Base-by-base conservation (phyloP, 1,139 yeast genomes). In the Yamadazyma diddensiae region DNA sequence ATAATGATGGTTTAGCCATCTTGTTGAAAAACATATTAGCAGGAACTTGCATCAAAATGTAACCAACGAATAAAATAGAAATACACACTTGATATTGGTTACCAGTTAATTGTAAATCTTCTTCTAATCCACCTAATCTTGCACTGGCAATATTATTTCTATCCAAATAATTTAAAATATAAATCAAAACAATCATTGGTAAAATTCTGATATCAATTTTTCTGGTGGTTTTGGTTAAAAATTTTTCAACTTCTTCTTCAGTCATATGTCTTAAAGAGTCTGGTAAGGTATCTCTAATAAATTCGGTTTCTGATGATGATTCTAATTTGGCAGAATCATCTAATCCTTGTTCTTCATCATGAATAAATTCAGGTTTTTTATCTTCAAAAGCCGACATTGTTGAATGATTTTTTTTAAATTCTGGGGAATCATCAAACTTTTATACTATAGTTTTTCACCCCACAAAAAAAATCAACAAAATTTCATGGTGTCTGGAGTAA, bases 61-160 rank as follows among this genome's bases (percentile, higher is more conserved):
- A 79, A 35, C 82, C 82, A 18, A 78, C 79, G 42, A 75, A 79
- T 31, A 79, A 62, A 35, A 79, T 67, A 15, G 80, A 69, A 41
- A 77, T 68, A 48, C 73, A 63, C 5, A 77, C 73, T 49, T 77
- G 77, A 50, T 73, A 78, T 47, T 78, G 72, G 29, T 59, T 54
- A 2, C 78, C 74, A 3, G 51, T 42, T 35, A 79, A 60, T 2
- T 65, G 59, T 34, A 78, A 52, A 41, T 78, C 83, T 11, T 57
- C 61, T 39, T 67, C 75, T 27, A 79, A 52, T 4, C 80, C 81
- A 35, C 77, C 81, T 17, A 78, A 62, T 42, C 79, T 62, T 1
- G 84, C 84, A 46, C 74, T 70, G 2, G 82, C 82, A 44, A 79
- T 74, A 47, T 76, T 77, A 41, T 76, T 73, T 43, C 82, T 59